Percentiles rank a stretch among this genome's conserved stretches.
phyloP scores from a whole-genome alignment of 768 basidiomycete genomes.

The Leucocoprinus sp. region DNA sequence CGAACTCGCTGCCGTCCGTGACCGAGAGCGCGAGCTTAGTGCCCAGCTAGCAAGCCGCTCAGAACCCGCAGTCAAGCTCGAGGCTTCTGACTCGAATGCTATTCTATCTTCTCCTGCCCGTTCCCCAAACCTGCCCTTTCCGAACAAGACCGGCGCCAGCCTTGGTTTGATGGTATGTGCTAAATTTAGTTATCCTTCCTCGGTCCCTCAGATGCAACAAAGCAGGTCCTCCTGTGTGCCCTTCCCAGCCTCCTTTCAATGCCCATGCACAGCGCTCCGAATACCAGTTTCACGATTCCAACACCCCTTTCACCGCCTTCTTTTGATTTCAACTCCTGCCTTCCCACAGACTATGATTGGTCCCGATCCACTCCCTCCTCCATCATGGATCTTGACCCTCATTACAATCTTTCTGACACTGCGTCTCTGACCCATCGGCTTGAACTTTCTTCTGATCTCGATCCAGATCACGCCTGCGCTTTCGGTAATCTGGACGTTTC shows the following conservation, averaged over 20 bases:
- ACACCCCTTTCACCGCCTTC: constrained; percentile 34
- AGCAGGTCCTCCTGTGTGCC: constrained; percentile 68
- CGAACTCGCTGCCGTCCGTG: constrained; percentile 54
- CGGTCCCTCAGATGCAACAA: constrained; percentile 17
- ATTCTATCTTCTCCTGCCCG: constrained; percentile 35
- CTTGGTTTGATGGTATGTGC: constrained; percentile 36
- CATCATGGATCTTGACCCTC: constrained; percentile 12
- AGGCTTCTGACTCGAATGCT: constrained; percentile 45
- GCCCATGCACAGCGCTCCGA: constrained; percentile 45
- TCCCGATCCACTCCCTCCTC: constrained; percentile 27
- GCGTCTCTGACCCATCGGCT: constrained; percentile 36
- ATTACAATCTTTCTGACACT: constrained; percentile 16
- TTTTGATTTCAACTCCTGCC: constrained; percentile 39
- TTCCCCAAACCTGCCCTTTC: constrained; percentile 31
- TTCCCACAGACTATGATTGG: constrained; percentile 53
- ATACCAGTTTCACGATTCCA: constrained; percentile 50
- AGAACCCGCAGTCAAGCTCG: constrained; percentile 43
- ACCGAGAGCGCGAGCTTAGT: constrained; percentile 60
- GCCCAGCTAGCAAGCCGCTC: constrained; percentile 43
- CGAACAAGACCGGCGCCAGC: constrained; percentile 55
- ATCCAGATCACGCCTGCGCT: constrained; percentile 36
- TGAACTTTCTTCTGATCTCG: constrained; percentile 46
- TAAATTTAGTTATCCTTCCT: constrained; percentile 5
- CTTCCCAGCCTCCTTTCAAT: constrained; percentile 68
- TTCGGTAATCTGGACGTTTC: constrained; percentile 62